Evolutionary conservation across 441 rosid species (phyloP).

Genomic region (Adansonia rubrostipa): DNA sequence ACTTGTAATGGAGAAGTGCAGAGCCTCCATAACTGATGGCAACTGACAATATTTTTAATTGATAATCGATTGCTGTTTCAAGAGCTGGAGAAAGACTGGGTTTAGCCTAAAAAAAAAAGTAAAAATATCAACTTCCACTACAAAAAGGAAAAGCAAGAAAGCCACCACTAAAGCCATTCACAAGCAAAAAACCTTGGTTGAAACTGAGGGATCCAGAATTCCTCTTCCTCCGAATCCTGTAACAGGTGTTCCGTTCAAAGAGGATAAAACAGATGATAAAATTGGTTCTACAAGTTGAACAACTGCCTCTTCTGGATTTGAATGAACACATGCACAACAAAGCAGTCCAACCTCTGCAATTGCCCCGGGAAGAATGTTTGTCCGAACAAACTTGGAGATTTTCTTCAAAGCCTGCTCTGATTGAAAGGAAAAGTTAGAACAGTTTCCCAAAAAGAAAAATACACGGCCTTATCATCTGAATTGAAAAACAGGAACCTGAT

Average conservation of each 20-base stretch:
- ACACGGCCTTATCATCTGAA: slow-evolving; percentile 25
- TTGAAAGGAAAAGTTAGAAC: slow-evolving; percentile 26
- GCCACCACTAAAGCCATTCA: slow-evolving; percentile 33
- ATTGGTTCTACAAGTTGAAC: slow-evolving; percentile 87
- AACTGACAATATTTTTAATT: slow-evolving; percentile 85
- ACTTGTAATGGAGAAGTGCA: slow-evolving; percentile 77
- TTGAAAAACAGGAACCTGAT: slow-evolving; percentile 62
- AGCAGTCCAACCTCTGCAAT: slow-evolving; percentile 99
- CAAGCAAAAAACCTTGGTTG: slow-evolving; percentile 66
- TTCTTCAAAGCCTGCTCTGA: slow-evolving; percentile 87
- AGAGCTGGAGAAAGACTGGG: slow-evolving; percentile 93
- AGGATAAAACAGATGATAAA: slow-evolving; percentile 78
- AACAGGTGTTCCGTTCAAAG: slow-evolving; percentile 86
- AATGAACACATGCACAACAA: slow-evolving; percentile 98
- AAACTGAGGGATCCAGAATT: slow-evolving; percentile 48
- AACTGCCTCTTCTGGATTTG: slow-evolving; percentile 95
- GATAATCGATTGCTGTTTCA: slow-evolving; percentile 95
- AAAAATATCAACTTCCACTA: slow-evolving; percentile 28
- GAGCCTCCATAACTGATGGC: slow-evolving; percentile 92
- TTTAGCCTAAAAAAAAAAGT: slow-evolving; percentile 56
- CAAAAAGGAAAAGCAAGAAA: slow-evolving; percentile 31
- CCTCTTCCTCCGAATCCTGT: slow-evolving; percentile 95
- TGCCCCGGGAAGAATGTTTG: slow-evolving; percentile 99
- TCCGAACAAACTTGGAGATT: slow-evolving; percentile 90
- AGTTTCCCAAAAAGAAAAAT: slow-evolving; percentile 3